Conservation (phyloP, 805 yeast genomes). For the Saccharomycopsis microspora region DNA sequence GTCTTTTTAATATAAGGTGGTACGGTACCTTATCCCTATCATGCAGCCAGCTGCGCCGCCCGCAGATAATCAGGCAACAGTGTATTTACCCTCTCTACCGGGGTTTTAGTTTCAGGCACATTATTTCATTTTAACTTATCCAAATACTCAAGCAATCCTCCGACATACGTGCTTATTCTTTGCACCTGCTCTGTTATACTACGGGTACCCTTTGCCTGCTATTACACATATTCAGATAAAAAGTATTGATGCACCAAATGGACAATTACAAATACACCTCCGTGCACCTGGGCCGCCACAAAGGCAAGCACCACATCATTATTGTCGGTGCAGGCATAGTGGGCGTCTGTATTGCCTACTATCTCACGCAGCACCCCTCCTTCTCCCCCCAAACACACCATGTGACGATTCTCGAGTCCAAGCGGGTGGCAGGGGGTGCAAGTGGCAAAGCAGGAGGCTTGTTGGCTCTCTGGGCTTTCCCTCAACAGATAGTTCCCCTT, state of each 20-base stretch:
- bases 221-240: no score
- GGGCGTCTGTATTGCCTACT: constrained; percentile 92
- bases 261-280: constrained; percentile 13
- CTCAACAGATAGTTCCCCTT: constrained; percentile 84
- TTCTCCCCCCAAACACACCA: constrained; percentile 65
- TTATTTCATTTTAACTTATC: no score
- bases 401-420: constrained; percentile 78
- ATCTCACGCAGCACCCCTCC: constrained; percentile 69
- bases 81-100: no score
- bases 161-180: no score
- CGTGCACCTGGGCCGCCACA: constrained; percentile 10
- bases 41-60: no score
- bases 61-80: no score
- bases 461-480: constrained; percentile 93
- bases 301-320: constrained; percentile 64
- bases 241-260: background rate
- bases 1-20: no score
- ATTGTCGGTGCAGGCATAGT: constrained; percentile 94
- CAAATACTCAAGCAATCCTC: no score
- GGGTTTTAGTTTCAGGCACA: no score
- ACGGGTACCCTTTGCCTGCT: no score
- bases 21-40: no score
- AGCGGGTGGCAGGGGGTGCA: constrained; percentile 94
- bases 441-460: constrained; percentile 97
- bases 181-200: no score